Evolutionary conservation across 78 protist genomes (phyloP), one percentile per base, ranked within the genome.

Genomic region (Salpingoeca rosetta): DNA sequence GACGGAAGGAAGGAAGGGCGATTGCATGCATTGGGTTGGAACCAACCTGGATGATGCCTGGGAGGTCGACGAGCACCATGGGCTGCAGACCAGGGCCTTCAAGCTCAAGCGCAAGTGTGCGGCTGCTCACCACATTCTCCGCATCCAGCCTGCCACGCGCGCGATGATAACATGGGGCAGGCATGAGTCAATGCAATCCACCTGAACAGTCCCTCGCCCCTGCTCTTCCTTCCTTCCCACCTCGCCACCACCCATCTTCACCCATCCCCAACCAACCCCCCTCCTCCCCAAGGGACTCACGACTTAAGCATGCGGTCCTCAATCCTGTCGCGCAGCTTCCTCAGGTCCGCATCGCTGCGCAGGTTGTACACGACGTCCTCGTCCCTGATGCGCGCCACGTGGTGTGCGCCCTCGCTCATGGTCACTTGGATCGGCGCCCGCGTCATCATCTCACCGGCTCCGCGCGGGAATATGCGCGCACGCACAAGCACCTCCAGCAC

Each of bases 381-480:
- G 40, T 72, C 77, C 27, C 28, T 73, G 44, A 79, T 80, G 3
- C 12, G 84, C 10, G 89, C 89, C 36, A 11, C 37, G 44, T 43
- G 73, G 45, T 80, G 36, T n/a, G 85, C 85, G 0, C 80, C 84
- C 77, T 86, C 89, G 35, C 72, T 51, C 74, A 86, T 11, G 41
- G 85, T 86, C 72, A 86, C 89, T 76, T 87, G 90, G 3, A 87
- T 44, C 1, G 90, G 90, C 36, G 90, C 11, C 35, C 86, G 76
- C 40, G 90, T 87, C 86, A 82, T 82, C 90, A 87, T 87, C 51
- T 87, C 90, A 26, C 90, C 90, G 65, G 43, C 84, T 1, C 90
- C 90, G 76, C 90, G 80, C 27, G 90, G 90, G 83, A 87, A 82
- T 0, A 87, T 82, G 73, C 90, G 90, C 0, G 86, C 76, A 31